Evolutionary conservation across 345 rosid species (phyloP), one percentile per base, ranked within the genome.

Genomic region (Heritiera littoralis): DNA sequence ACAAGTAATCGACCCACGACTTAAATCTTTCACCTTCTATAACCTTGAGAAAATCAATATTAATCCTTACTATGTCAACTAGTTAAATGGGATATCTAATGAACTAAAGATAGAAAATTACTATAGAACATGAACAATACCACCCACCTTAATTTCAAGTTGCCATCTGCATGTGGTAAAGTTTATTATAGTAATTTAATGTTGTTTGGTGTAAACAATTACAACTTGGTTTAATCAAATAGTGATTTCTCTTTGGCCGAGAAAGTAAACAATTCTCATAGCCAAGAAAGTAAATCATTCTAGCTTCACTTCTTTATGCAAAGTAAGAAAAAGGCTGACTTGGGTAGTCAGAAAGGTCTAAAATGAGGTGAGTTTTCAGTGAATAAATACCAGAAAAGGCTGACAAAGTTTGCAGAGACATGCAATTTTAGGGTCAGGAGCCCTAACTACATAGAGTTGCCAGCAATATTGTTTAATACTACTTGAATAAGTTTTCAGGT

Each of bases 351-450:
- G 65, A 49, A 49, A 65, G 38, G 72, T 38, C 12, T 8, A 45
- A 30, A 66, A 72, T 38, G 32, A 10, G 17, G 3, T 4, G 30
- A 54, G 30, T 35, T 69, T 28, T 55, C 4, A 38, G 13, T n/a
- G 40, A 49, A 38, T 3, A 64, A 67, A 43, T 17, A 71, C 40
- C 9, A 23, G 23, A n/a, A 58, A 45, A 69, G 17, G 75, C 78
- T 63, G 78, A 63, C 45, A 63, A 76, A 48, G 77, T 74, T 6
- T 38, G 30, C 65, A 18, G 12, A 72, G 60, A 46, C 74, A 11
- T 23, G 20, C 23, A 45, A 20, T 54, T 52, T 73, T 73, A 55
- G 75, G 41, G 12, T 70, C 7, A 40, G 49, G 71, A 14, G 7
- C 9, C 60, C 7, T 17, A 17, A 54, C 63, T 8, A 7, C 12